Conservation (phyloP, 148 eudicot genomes). For the Camellia sinensis region DNA sequence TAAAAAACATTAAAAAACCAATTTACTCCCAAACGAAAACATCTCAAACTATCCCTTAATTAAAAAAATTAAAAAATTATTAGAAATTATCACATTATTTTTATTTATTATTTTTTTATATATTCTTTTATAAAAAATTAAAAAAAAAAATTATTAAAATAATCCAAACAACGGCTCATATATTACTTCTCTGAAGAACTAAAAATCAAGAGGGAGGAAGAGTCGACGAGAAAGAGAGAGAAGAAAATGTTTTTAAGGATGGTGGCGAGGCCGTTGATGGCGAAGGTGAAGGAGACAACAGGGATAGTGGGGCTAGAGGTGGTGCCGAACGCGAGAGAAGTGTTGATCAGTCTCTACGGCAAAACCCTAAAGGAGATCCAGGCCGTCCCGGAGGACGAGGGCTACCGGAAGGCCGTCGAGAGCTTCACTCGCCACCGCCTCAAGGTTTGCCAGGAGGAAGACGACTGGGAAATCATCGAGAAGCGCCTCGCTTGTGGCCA, state of each 20-base stretch:
- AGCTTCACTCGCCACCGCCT: conserved; percentile 86
- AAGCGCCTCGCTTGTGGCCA: conserved; percentile 78
- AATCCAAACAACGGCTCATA: too few species aligned
- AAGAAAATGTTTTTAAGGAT: conserved; percentile 65
- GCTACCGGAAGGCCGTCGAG: conserved; percentile 89
- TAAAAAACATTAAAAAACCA: neutral
- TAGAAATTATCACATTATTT: neutral
- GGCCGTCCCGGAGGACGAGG: conserved; percentile 82
- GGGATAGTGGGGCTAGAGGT: conserved; percentile 91
- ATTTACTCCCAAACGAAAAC: neutral
- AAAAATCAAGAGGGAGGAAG: conserved; percentile 13
- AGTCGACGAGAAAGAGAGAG: neutral
- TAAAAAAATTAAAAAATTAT: neutral
- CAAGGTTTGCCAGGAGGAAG: conserved; percentile 69
- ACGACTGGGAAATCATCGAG: conserved; percentile 74
- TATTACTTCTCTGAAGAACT: neutral
- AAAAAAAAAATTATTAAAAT: too few species aligned
- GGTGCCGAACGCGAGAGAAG: conserved; percentile 82
- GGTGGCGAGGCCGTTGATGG: conserved; percentile 76
- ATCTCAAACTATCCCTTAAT: neutral
- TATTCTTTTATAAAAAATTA: too few species aligned
- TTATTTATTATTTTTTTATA: too few species aligned
- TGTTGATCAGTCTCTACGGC: conserved; percentile 64
- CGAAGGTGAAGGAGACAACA: conserved; percentile 85
- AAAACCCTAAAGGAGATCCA: conserved; percentile 88